A percentile compares a stretch with the other conserved stretches of the same genome.
phyloP scores from a whole-genome alignment of 495 filamentous ascomycete species.

The Tetracladium marchalianum region DNA sequence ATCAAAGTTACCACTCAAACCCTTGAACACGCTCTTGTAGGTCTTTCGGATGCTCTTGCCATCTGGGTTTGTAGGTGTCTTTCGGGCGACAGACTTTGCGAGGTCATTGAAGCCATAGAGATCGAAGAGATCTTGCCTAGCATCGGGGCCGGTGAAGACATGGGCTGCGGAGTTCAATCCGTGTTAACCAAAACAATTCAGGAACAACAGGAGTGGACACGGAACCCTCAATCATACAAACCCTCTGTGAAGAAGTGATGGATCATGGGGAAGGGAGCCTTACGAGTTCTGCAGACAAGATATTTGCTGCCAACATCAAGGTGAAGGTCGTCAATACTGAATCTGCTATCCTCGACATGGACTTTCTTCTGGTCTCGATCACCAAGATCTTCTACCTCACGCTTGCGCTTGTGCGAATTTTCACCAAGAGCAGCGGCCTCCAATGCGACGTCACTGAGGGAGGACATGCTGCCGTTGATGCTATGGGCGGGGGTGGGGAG shows the following conservation, averaged over 20 bases:
- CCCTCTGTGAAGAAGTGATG: conserved; percentile 1
- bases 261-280: conserved; percentile 34
- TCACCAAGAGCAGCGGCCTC: conserved; percentile 32
- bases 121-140: conserved; percentile 42
- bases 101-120: conserved; percentile 36
- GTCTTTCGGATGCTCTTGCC: conserved; percentile 49
- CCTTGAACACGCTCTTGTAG: conserved; percentile 49
- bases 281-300: conserved; percentile 51
- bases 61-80: conserved; percentile 31
- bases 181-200: conserved; percentile 37
- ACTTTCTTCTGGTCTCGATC: conserved; percentile 45
- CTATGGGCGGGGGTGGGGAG: conserved; percentile 38
- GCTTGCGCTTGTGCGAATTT: conserved; percentile 44
- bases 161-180: conserved; percentile 34
- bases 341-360: conserved; percentile 40
- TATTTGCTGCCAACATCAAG: conserved; percentile 47
- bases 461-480: conserved; percentile 42
- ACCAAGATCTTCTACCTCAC: conserved; percentile 33
- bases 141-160: conserved; percentile 25
- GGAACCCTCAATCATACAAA: background rate
- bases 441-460: conserved; percentile 28
- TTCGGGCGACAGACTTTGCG: conserved; percentile 40
- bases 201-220: conserved; percentile 8
- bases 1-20: conserved; percentile 42
- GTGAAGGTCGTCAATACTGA: conserved; percentile 45